phyloP scores from a whole-genome alignment of 2,329 filamentous ascomycete species.

The Byssothecium circinans region DNA sequence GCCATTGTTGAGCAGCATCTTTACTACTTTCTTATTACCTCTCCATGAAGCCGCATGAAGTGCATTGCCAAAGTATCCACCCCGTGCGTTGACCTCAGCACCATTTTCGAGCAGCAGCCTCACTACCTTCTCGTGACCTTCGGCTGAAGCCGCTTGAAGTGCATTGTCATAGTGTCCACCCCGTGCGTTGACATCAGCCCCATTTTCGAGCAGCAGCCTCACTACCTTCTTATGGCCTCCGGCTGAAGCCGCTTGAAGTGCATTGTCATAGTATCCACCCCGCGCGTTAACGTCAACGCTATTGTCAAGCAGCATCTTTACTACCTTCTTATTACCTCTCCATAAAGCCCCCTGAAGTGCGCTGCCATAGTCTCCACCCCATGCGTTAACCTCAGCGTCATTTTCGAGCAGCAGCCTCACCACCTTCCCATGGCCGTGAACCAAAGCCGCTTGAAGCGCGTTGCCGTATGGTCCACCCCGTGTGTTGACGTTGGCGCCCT shows the following conservation, averaged over 20 bases:
- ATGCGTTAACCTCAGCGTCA: not conserved
- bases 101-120: not conserved
- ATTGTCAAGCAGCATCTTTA: conserved; percentile 19
- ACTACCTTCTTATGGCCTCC: not conserved
- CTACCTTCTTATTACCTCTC: conserved; percentile 7
- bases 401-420: not conserved
- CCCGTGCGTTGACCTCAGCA: not conserved
- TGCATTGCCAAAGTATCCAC: not conserved
- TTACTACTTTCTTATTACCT: not conserved
- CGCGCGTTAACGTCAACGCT: conserved; percentile 15
- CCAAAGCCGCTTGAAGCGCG: not conserved
- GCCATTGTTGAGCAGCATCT: not conserved
- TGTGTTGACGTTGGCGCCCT: not conserved
- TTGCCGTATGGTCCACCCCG: not conserved
- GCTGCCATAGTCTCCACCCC: not conserved
- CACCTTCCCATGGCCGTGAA: not conserved
- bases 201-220: conserved; percentile 1
- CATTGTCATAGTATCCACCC: not conserved
- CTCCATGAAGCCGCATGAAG: not conserved
- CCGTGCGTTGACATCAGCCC: not conserved
- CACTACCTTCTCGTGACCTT: not conserved
- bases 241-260: conserved; percentile 2
- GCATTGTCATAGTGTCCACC: not conserved
- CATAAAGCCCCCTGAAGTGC: not conserved
- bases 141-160: not conserved